Evolutionary conservation across 345 rosid species (phyloP).

Genomic region (Ailanthus altissimus): DNA sequence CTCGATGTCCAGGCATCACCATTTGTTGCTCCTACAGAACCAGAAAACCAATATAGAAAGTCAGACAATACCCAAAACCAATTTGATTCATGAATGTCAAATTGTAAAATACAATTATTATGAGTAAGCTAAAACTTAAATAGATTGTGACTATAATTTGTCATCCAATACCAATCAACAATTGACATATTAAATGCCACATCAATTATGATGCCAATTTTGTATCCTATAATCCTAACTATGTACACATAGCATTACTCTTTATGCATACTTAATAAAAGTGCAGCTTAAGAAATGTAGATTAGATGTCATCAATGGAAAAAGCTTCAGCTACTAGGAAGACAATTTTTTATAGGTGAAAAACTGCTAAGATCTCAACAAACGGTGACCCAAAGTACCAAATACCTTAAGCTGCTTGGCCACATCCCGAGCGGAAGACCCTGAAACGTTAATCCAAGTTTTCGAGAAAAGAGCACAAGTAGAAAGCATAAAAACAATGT

Average conservation of each 20-base stretch:
- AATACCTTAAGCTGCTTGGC: constrained; percentile 80
- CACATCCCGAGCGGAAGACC: constrained; percentile 78
- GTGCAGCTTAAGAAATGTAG: neutral
- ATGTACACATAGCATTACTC: no score
- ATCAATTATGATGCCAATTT: no score
- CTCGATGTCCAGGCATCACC: constrained; percentile 84
- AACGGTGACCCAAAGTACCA: no score
- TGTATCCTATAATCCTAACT: no score
- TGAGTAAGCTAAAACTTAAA: no score
- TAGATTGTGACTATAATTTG: no score
- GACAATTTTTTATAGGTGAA: no score
- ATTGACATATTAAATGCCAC: no score
- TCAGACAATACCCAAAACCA: constrained; percentile 7
- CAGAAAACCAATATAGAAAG: neutral
- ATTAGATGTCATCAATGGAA: neutral
- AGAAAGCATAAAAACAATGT: constrained; percentile 68
- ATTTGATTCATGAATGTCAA: neutral
- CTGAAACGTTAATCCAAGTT: constrained; percentile 83
- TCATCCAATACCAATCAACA: no score
- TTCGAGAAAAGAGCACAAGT: constrained; percentile 82
- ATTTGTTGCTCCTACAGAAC: constrained; percentile 71
- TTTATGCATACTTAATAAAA: no score
- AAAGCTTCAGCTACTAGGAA: neutral
- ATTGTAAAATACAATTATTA: no score
- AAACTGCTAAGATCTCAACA: no score